Base-by-base conservation (phyloP, 805 yeast species). In the Kuraishia cidri region DNA sequence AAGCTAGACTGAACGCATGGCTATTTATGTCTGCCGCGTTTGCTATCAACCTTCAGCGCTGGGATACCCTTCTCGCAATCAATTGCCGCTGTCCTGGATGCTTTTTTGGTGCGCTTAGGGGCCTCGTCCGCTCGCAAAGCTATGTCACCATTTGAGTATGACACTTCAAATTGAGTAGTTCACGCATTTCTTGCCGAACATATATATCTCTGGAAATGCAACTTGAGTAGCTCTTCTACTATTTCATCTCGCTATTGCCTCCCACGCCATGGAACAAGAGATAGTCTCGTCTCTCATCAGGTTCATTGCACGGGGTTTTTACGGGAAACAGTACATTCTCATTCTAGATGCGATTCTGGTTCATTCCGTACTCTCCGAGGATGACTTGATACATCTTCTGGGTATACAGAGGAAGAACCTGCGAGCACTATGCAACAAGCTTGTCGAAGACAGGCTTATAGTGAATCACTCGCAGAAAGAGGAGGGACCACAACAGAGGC, bases 351-450 rank as follows among this genome's bases (percentile, higher is more conserved):
- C 97, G 2, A 62, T 90, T 5, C 56, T 90, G 25, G 72, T 81
- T 46, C 98, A 90, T 56, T 79, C 88, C 11, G 96, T 90, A 6
- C 67, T 90, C 20, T 80, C 88, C 13, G 98, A 92, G 56, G 97
- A 90, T 40, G 98, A 92, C 56, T 64, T 92, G 50, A 72, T 82
- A 20, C 78, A 74, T 47, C 64, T 92, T 33, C 63, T 90, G 29
- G 88, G 92, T 14, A 76, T 92, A 44, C 86, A 85, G 44, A 70
- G 87, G 34, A 90, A 90, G 47, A 95, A 86, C 47, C 66, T 92
- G 28, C 75, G 97, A 37, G 74, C 90, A 8, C 64, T 83, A 28
- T 81, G 95, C 52, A 81, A 87, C 36, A 70, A 76, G 46, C 60
- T 92, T 26, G 72, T 86, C 10, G 96, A 90, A 19, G 98, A 92